Evolutionary conservation across 2,329 filamentous ascomycete genomes (phyloP).

Genomic region (Rhexocercosporidium sp.): DNA sequence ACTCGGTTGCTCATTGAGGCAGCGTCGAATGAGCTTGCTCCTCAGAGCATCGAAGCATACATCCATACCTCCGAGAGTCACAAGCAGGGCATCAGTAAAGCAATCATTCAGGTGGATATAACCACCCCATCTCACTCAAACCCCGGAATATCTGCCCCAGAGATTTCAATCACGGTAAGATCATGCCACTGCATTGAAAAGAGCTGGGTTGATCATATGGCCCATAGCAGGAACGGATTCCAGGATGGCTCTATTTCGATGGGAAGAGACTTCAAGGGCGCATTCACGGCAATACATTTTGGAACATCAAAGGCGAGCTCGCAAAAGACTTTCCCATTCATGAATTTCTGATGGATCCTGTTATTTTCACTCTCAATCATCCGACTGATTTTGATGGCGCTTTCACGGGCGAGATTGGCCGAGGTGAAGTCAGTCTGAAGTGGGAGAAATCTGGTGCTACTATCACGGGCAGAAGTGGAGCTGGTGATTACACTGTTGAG

Average conservation of each 20-base stretch:
- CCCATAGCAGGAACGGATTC: background rate
- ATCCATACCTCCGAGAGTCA: background rate
- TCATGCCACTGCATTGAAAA: background rate
- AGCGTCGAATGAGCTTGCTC: background rate
- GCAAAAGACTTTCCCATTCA: background rate
- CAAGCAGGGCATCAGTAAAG: background rate
- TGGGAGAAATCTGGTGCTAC: conserved; percentile 4
- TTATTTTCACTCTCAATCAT: background rate
- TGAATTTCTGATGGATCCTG: background rate
- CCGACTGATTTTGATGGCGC: background rate
- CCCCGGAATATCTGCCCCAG: background rate
- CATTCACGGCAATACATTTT: conserved; percentile 4
- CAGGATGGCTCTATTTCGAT: background rate
- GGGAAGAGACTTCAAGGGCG: background rate
- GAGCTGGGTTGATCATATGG: background rate
- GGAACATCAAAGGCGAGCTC: conserved; percentile 15
- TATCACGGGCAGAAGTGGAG: background rate
- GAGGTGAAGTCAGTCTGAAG: background rate
- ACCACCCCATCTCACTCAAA: background rate
- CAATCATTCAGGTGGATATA: background rate
- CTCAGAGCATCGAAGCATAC: background rate
- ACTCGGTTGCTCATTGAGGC: background rate
- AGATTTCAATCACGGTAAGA: background rate
- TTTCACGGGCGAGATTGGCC: background rate
- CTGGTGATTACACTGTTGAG: background rate